These are phyloP conservation scores for Termitomyces sp. DNA, from an alignment of 768 basidiomycete genomes.

Conservation along the genomic window DNA sequence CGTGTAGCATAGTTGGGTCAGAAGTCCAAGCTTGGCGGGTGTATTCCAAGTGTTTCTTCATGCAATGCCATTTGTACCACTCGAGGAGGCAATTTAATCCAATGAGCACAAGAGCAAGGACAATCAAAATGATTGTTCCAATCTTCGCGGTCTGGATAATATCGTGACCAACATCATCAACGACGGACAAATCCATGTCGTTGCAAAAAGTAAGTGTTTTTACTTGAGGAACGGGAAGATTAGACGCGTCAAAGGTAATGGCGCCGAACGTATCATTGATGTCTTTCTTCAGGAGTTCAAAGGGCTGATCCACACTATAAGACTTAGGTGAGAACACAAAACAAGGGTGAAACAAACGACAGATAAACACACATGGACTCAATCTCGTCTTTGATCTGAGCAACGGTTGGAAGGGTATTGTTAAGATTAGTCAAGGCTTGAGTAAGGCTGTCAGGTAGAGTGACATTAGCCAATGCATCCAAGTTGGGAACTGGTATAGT, in stretches of 20 bases:
- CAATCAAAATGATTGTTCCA: constrained; percentile 66
- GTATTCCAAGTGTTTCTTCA: constrained; percentile 57
- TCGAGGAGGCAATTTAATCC: constrained; percentile 71
- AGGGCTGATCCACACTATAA: constrained; percentile 73
- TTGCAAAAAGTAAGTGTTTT: constrained; percentile 70
- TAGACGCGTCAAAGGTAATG: constrained; percentile 65
- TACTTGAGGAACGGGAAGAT: constrained; percentile 72
- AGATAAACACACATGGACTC: constrained; percentile 55
- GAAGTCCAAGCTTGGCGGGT: constrained; percentile 74
- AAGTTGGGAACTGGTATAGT: constrained; percentile 74
- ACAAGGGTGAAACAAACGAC: not conserved
- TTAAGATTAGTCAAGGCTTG: constrained; percentile 74
- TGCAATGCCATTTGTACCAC: constrained; percentile 83
- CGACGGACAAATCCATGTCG: constrained; percentile 72
- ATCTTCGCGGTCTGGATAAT: constrained; percentile 79
- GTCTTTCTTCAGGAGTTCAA: constrained; percentile 81
- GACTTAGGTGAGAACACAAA: constrained; percentile 1
- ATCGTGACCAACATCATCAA: constrained; percentile 80
- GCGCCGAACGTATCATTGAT: constrained; percentile 82
- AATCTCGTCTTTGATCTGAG: constrained; percentile 64
- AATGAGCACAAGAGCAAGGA: constrained; percentile 68
- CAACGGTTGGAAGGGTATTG: constrained; percentile 69
- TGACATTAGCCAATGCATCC: constrained; percentile 66
- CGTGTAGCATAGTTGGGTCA: constrained; percentile 58
- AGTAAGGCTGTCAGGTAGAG: constrained; percentile 73